Percentiles rank a stretch among this genome's conserved stretches.
Conservation (phyloP, 1,284 basidiomycete species). For the Phylloporus sp. region DNA sequence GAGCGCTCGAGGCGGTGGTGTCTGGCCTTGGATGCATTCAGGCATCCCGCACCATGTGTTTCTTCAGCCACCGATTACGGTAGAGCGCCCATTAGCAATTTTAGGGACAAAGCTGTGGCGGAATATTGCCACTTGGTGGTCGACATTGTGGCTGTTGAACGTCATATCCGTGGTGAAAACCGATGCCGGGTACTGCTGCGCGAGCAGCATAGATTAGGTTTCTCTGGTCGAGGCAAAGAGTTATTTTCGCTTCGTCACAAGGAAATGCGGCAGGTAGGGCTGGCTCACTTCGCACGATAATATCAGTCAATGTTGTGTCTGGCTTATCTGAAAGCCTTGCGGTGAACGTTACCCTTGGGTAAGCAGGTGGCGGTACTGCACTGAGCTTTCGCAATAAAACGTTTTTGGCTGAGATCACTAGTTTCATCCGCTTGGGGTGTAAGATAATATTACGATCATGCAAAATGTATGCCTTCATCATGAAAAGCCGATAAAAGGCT, state of each 20-base stretch:
- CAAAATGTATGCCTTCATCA: conserved; percentile 62
- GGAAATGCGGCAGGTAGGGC: not conserved
- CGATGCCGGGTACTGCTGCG: no score
- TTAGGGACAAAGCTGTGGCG: no score
- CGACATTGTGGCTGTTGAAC: no score
- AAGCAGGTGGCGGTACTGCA: no score
- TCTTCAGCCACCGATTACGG: no score
- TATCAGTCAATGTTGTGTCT: not conserved
- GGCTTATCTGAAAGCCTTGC: not conserved
- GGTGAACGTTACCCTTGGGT: no score
- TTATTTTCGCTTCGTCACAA: not conserved
- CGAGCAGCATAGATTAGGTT: not conserved
- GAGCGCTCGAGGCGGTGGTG: not conserved
- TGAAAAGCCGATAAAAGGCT: conserved; percentile 66
- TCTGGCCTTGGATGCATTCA: not conserved
- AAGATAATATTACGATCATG: conserved; percentile 33
- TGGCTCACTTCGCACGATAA: not conserved
- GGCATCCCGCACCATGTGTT: not conserved
- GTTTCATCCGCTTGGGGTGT: not conserved
- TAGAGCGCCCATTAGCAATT: no score
- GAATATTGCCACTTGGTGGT: not conserved
- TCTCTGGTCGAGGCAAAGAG: not conserved
- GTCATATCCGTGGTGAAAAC: no score
- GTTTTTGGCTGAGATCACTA: not conserved
- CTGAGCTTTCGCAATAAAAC: not conserved